Evolutionary conservation across 352 stramenopile genomes (phyloP).

Genomic region (Globisporangium orthogonon): DNA sequence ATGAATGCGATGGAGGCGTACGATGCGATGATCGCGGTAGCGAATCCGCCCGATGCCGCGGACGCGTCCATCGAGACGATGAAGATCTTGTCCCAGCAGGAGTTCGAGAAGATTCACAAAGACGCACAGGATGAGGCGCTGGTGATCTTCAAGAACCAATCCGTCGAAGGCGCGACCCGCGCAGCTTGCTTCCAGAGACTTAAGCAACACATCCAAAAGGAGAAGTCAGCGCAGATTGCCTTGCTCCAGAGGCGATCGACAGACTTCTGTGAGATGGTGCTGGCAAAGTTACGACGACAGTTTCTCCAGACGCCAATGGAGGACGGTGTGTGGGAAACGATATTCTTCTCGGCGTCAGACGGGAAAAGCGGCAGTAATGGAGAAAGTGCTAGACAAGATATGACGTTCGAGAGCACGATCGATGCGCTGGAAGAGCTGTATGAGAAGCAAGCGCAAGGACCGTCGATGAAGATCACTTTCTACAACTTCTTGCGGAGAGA

Average conservation of each 20-base stretch:
- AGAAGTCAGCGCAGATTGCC: constrained; percentile 45
- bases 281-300: constrained; percentile 28
- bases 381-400: constrained; percentile 4
- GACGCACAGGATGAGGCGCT: constrained; percentile 68
- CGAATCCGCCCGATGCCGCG: constrained; percentile 16
- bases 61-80: constrained; percentile 12
- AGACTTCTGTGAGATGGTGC: constrained; percentile 37
- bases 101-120: constrained; percentile 72
- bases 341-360: constrained; percentile 5
- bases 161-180: constrained; percentile 57
- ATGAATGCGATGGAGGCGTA: constrained; percentile 49
- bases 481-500: constrained; percentile 64
- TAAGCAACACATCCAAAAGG: constrained; percentile 61
- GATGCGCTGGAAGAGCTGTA: constrained; percentile 46
- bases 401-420: constrained; percentile 31
- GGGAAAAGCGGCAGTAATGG: constrained; percentile 4
- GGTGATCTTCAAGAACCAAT: constrained; percentile 56
- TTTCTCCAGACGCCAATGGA: constrained; percentile 35
- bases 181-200: constrained; percentile 67
- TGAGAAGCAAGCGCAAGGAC: constrained; percentile 47
- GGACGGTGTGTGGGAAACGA: constrained; percentile 32
- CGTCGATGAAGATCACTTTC: constrained; percentile 60
- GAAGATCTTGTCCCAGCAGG: constrained; percentile 49
- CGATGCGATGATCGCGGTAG: constrained; percentile 36
- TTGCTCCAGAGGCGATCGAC: constrained; percentile 54